Conservation (phyloP, 176 grass and related monocot genomes). For the Alloteropsis semialata region DNA sequence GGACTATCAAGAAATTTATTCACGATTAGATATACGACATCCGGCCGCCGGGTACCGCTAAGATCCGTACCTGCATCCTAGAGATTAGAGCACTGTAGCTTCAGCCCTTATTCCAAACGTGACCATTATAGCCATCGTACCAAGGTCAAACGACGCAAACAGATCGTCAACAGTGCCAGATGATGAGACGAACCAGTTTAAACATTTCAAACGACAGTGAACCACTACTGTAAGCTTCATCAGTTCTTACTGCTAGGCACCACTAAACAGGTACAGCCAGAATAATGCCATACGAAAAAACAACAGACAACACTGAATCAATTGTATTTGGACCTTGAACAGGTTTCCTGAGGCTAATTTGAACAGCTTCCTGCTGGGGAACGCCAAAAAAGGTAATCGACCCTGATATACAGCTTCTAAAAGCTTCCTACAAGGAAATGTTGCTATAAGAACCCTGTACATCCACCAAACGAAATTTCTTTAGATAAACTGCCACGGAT, state of each 20-base stretch:
- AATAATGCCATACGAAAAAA: not conserved
- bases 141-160: not conserved
- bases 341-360: not conserved
- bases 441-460: slow-evolving; percentile 36
- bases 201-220: not conserved
- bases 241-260: not conserved
- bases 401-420: slow-evolving; percentile 32
- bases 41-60: too few species aligned
- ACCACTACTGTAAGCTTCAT: not conserved
- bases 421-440: slow-evolving; percentile 6
- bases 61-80: too few species aligned
- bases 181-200: not conserved
- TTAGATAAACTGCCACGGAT: slow-evolving; percentile 2
- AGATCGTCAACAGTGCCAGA: too few species aligned
- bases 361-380: not conserved
- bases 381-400: not conserved
- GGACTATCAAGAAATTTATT: too few species aligned
- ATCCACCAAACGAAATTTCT: slow-evolving; percentile 32
- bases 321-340: not conserved
- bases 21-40: too few species aligned
- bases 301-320: not conserved
- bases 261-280: not conserved
- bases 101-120: too few species aligned
- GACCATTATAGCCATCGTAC: too few species aligned
- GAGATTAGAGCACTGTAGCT: too few species aligned